Evolutionary conservation across 768 basidiomycete species (phyloP).

Genomic region (Agaricus sinodeliciosus): DNA sequence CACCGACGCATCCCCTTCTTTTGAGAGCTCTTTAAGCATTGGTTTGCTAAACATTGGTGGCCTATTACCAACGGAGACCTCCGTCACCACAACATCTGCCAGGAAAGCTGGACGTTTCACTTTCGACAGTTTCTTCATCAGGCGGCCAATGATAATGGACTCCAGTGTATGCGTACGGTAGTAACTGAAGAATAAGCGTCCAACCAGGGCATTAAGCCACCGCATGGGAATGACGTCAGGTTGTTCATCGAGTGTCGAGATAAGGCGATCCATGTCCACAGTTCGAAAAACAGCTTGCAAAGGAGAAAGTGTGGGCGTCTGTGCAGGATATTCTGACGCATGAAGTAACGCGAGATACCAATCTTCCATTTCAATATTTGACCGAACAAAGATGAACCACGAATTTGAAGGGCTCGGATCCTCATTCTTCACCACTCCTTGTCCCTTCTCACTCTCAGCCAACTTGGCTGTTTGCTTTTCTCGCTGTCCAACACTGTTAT

Average conservation of each 20-base stretch:
- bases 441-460: conserved; percentile 32
- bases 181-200: conserved; percentile 87
- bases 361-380: conserved; percentile 92
- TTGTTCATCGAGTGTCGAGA: conserved; percentile 83
- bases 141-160: conserved; percentile 72
- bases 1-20: conserved; percentile 87
- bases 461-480: conserved; percentile 31
- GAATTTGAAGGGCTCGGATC: conserved; percentile 50
- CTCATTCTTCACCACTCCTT: conserved; percentile 43
- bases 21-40: conserved; percentile 95
- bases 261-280: conserved; percentile 76
- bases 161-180: conserved; percentile 83
- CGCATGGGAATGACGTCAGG: conserved; percentile 96
- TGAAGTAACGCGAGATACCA: conserved; percentile 86
- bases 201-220: conserved; percentile 93
- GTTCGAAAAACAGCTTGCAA: conserved; percentile 62
- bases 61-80: conserved; percentile 82
- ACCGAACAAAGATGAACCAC: conserved; percentile 92
- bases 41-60: conserved; percentile 90
- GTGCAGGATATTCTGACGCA: conserved; percentile 57
- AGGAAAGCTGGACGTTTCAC: conserved; percentile 87
- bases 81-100: conserved; percentile 77
- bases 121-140: conserved; percentile 92
- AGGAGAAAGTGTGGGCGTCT: conserved; percentile 55
- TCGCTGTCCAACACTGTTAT: conserved; percentile 20